Percentiles rank a stretch among this genome's conserved stretches.
Evolutionary conservation across 1,284 basidiomycete genomes (phyloP).

Genomic region (Blastosporella zonata): DNA sequence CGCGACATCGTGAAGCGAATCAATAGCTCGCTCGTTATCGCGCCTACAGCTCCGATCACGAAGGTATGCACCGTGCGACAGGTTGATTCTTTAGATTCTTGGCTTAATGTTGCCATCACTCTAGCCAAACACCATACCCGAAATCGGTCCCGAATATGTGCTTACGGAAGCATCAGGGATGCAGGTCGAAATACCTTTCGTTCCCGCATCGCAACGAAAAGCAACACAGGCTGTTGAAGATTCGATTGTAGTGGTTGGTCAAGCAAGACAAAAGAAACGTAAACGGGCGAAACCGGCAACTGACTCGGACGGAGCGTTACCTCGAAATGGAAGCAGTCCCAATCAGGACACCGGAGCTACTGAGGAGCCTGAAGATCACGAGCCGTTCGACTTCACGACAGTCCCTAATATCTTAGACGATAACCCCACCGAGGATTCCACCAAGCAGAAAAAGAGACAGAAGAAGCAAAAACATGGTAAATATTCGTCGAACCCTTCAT

Average conservation of each 20-base stretch:
- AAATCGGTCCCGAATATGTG: constrained; percentile 9
- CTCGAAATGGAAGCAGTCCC: constrained; percentile 21
- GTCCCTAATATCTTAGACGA: constrained; percentile 80
- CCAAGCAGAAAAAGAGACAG: constrained; percentile 33
- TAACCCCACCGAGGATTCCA: constrained; percentile 41
- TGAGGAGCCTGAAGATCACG: constrained; percentile 17
- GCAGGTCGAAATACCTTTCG: constrained; percentile 66
- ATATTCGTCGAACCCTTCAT: neutral
- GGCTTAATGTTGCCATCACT: neutral
- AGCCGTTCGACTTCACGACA: constrained; percentile 71
- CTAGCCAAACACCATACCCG: constrained; percentile 8
- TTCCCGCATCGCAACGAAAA: constrained; percentile 56
- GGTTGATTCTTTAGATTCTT: neutral
- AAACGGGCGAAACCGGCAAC: constrained; percentile 42
- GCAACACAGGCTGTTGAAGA: constrained; percentile 41
- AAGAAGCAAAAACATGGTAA: constrained; percentile 45
- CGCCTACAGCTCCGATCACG: constrained; percentile 43
- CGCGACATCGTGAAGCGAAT: constrained; percentile 52
- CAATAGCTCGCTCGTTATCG: constrained; percentile 50
- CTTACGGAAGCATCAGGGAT: constrained; percentile 29
- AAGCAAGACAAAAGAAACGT: constrained; percentile 56
- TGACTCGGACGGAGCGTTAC: constrained; percentile 16
- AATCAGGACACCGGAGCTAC: constrained; percentile 12
- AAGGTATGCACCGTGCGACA: constrained; percentile 24
- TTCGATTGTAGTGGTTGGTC: constrained; percentile 70